phyloP scores from a whole-genome alignment of 495 filamentous ascomycete genomes.

The Xeromyces bisporus region DNA sequence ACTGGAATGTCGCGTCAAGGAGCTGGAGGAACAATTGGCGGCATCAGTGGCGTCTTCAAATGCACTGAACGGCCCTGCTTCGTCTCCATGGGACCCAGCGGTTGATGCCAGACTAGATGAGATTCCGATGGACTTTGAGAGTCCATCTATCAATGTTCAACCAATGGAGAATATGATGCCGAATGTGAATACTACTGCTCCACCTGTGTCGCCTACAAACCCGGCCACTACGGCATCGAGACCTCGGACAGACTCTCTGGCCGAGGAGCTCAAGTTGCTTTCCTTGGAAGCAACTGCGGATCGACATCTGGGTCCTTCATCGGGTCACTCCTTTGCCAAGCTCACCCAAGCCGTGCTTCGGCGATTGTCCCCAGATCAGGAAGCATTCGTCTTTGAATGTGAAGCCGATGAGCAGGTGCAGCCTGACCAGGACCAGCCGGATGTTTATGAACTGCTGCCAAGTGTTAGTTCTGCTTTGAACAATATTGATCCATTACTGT shows the following conservation, averaged over 20 bases:
- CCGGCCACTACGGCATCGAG: too few relatives aligned
- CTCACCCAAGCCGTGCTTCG: conserved; percentile 24
- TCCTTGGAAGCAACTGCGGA: conserved; percentile 24
- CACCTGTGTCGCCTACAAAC: not conserved
- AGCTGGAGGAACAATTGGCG: conserved; percentile 14
- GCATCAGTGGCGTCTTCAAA: conserved; percentile 4
- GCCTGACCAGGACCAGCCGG: not conserved
- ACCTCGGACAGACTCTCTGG: conserved; percentile 9
- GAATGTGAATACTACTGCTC: not conserved
- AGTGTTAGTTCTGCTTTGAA: conserved; percentile 6
- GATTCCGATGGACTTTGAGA: not conserved
- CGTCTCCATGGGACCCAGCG: conserved; percentile 3
- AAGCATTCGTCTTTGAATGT: conserved; percentile 21
- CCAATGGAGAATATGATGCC: conserved; percentile 1
- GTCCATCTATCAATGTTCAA: conserved; percentile 1
- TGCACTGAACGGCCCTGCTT: conserved; percentile 3
- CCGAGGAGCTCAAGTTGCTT: conserved; percentile 15
- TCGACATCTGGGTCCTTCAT: conserved; percentile 21
- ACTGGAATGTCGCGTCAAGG: conserved; percentile 13
- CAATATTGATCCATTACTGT: conserved; percentile 6
- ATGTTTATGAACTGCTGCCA: conserved; percentile 3
- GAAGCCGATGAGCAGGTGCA: conserved; percentile 6
- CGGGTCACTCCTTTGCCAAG: conserved; percentile 20
- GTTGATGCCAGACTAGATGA: conserved; percentile 1
- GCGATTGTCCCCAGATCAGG: conserved; percentile 29